Conservation (phyloP, 768 basidiomycete species). For the Suillus subluteus region DNA sequence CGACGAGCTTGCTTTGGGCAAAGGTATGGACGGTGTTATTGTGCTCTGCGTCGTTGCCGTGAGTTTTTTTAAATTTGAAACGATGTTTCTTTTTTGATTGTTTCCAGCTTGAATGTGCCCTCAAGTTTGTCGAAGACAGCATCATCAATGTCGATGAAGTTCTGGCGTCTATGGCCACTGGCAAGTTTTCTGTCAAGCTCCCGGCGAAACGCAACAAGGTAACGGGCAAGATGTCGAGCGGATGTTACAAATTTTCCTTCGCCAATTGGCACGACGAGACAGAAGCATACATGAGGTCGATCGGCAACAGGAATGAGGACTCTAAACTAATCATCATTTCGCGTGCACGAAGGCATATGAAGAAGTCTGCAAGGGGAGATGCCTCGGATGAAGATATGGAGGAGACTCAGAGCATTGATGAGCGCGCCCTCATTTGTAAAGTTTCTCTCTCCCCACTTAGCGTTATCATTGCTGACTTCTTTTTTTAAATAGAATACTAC, state of each 20-base stretch:
- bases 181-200: background rate
- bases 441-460: too few relatives aligned
- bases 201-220: background rate
- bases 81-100: background rate
- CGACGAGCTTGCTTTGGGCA: background rate
- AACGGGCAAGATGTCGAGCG: background rate
- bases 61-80: background rate
- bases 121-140: slow-evolving; percentile 1
- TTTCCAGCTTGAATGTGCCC: background rate
- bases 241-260: too few relatives aligned
- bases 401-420: too few relatives aligned
- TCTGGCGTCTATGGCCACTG: background rate
- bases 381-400: background rate
- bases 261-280: too few relatives aligned
- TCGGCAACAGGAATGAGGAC: too few relatives aligned
- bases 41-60: background rate
- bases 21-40: background rate
- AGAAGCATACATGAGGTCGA: too few relatives aligned
- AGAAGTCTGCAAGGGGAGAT: background rate
- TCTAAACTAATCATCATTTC: too few relatives aligned
- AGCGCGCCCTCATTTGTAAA: too few relatives aligned
- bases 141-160: slow-evolving; percentile 5
- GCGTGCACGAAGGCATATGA: background rate
- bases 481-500: too few relatives aligned
- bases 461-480: too few relatives aligned